Base-by-base conservation (phyloP, 176 grass and related monocot genomes). In the Bonia amplexicaulis region DNA sequence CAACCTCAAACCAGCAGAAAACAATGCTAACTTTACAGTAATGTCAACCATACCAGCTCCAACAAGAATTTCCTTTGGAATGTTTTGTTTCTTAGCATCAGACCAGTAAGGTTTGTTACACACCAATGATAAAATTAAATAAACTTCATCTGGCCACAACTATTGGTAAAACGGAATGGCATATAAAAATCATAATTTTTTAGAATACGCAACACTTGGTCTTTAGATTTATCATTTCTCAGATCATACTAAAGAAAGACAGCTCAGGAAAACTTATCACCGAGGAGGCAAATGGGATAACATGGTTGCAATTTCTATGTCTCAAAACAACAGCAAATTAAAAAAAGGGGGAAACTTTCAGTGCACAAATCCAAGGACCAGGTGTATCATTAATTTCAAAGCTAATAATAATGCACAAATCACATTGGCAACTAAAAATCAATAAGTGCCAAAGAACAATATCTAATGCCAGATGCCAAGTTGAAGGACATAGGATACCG, bases 401-500 rank as follows among this genome's bases (percentile, higher is more conserved):
- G 45, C 47, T 23, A 78, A 57, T 41, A 62, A 76, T 40, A 82
- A 76, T 78, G 82, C 65, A 73, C 6, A 69, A 72, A 81, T 44
- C 48, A 14, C 9, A 40, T 25, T 16, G 66, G 14, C 6, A 72
- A 66, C 27, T 58, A 87, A 25, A 72, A 61, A 63, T 23, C 16
- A 76, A 40, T 20, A 80, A 90, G 54, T 55, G 42, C 26, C 54
- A 57, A 65, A 82, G 47, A 79, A 85, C 46, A 71, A 69, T 20
- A 82, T 55, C 13, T 66, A 73, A 80, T 51, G 23, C 51, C 37
- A 54, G 42, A 84, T 33, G 42, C 5, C 13, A 85, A 78, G 49
- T 41, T 63, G 48, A 86, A 82, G 54, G 23, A 76, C 69, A 39
- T 85, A n/a, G 13, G 0, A 74, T 93, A 98, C 96, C 96, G 81